These are phyloP conservation scores for Solanum sejunctum DNA, from an alignment of 257 asterid genomes.

Conservation along the genomic window DNA sequence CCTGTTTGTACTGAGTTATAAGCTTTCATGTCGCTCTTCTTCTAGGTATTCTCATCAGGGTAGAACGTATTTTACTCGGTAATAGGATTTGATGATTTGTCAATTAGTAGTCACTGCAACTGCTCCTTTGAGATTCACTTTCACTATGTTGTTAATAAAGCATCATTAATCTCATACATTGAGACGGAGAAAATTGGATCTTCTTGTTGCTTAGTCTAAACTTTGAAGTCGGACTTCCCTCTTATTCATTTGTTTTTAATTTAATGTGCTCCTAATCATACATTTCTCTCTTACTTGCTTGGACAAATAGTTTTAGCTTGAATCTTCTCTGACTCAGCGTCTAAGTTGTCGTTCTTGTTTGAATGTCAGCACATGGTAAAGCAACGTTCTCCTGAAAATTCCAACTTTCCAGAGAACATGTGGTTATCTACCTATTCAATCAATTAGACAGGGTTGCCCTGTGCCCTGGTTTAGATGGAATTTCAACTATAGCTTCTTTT, in stretches of 20 bases:
- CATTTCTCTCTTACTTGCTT: not conserved
- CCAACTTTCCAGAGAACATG: not conserved
- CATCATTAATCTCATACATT: not conserved
- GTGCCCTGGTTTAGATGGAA: not conserved
- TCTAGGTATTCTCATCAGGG: not conserved
- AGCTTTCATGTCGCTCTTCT: not conserved
- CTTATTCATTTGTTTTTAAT: not conserved
- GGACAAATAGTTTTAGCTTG: not conserved
- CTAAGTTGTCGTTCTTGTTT: not conserved
- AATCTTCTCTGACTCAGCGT: not conserved
- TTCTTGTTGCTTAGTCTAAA: not conserved
- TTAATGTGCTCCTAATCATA: not conserved
- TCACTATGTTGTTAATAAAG: not conserved
- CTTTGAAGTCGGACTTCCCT: not conserved
- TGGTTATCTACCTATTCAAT: not conserved
- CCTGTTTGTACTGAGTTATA: not conserved
- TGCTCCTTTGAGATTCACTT: not conserved
- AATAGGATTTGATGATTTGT: not conserved
- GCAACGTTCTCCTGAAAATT: not conserved
- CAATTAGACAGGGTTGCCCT: not conserved
- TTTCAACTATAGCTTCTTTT: no score
- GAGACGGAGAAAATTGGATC: not conserved
- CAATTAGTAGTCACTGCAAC: not conserved
- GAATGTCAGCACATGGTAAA: not conserved
- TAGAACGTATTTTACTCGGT: not conserved